Percentiles rank a stretch among this genome's conserved stretches.
Conservation (phyloP, 177 flowering plant genomes). For the Telopea speciosissima region DNA sequence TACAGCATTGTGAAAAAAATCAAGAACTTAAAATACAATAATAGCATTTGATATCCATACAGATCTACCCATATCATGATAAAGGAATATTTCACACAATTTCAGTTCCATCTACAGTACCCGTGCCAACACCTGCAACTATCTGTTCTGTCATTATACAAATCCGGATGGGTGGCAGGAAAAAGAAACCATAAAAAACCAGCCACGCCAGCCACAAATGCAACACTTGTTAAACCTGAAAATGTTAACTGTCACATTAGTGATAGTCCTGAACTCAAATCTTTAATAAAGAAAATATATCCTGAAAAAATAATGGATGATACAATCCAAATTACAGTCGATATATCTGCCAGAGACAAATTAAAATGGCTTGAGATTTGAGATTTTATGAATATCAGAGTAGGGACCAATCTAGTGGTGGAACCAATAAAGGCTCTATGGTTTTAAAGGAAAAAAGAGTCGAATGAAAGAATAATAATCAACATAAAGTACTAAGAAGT, state of each 20-base stretch:
- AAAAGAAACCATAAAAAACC: constrained; percentile 61
- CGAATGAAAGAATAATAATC: background rate
- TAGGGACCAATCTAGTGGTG: background rate
- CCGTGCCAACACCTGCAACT: constrained; percentile 76
- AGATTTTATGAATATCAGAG: background rate
- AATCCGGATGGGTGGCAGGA: constrained; percentile 52
- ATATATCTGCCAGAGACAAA: background rate
- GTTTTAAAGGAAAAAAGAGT: background rate
- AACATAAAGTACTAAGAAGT: background rate
- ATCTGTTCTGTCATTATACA: constrained; percentile 52
- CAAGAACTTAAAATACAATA: background rate
- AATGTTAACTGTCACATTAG: background rate
- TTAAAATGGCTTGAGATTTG: no score
- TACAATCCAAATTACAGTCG: background rate
- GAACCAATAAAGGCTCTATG: background rate
- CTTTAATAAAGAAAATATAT: background rate
- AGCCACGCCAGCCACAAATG: constrained; percentile 48
- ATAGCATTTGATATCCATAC: background rate
- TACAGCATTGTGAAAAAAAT: background rate
- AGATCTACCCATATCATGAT: background rate
- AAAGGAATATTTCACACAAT: background rate
- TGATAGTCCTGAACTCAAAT: background rate
- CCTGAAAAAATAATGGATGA: background rate
- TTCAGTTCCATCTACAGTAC: constrained; percentile 49
- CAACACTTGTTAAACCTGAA: constrained; percentile 51